A percentile compares a stretch with the other conserved stretches of the same genome.
phyloP scores from a whole-genome alignment of 768 basidiomycete genomes.

The Trametes sanguinea region DNA sequence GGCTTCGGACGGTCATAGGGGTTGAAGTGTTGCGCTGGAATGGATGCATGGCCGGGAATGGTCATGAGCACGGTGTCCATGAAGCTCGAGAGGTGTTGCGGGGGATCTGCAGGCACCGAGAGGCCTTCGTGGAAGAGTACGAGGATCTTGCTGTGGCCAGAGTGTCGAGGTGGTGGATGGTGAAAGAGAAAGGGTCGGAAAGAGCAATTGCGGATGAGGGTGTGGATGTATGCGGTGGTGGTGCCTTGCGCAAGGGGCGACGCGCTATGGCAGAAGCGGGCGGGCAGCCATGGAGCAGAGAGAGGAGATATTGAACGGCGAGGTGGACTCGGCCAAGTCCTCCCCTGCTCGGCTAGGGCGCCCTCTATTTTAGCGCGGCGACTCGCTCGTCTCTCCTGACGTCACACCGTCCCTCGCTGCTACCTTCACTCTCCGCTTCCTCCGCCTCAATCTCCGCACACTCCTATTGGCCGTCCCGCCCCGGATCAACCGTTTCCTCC shows the following conservation, averaged over 20 bases:
- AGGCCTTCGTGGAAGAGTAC: background rate
- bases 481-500: constrained; percentile 5
- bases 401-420: constrained; percentile 10
- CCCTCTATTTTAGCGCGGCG: constrained; percentile 19
- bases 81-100: background rate
- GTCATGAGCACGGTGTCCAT: constrained; percentile 10
- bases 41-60: background rate
- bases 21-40: background rate
- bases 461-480: constrained; percentile 5
- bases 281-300: constrained; percentile 10
- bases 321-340: constrained; percentile 4
- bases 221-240: background rate
- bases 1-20: constrained; percentile 1
- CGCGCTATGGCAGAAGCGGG: constrained; percentile 8
- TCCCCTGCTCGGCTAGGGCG: constrained; percentile 10
- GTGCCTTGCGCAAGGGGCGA: background rate
- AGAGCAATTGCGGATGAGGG: background rate
- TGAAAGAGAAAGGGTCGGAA: background rate
- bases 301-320: background rate
- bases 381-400: constrained; percentile 10
- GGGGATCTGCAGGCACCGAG: constrained; percentile 22
- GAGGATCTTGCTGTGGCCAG: background rate
- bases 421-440: background rate
- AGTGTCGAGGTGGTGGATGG: background rate
- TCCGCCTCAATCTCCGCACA: background rate